These are phyloP conservation scores for Pichia sp. DNA, from an alignment of 1,139 yeast species.

Conservation along the genomic window DNA sequence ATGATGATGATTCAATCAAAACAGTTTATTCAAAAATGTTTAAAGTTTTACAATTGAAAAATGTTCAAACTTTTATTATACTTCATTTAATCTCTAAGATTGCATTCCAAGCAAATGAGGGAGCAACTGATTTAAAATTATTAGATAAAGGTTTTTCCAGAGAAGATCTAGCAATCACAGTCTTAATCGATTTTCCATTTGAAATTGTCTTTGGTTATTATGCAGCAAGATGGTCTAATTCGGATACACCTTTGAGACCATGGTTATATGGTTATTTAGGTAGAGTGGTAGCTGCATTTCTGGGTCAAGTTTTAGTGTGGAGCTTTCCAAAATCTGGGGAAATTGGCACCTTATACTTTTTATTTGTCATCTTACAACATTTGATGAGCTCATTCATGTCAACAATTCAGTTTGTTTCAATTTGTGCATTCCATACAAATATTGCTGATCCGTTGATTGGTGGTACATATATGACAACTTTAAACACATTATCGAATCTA, in stretches of 20 bases:
- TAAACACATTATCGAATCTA: slow-evolving; percentile 83
- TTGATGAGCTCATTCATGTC: slow-evolving; percentile 85
- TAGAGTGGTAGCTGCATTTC: slow-evolving; percentile 62
- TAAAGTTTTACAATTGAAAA: slow-evolving; percentile 65
- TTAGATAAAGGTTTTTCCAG: slow-evolving; percentile 91
- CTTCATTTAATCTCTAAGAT: slow-evolving; percentile 77
- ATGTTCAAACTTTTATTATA: slow-evolving; percentile 66
- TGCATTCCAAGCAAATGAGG: slow-evolving; percentile 94
- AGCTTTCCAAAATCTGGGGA: slow-evolving; percentile 60
- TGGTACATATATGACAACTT: slow-evolving; percentile 95
- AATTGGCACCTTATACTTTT: slow-evolving; percentile 47
- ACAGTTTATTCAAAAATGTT: slow-evolving; percentile 63
- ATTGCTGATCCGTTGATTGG: slow-evolving; percentile 95
- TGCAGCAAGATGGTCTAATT: slow-evolving; percentile 92
- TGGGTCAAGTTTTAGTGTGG: slow-evolving; percentile 70
- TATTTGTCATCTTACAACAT: slow-evolving; percentile 72
- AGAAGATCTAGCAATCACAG: slow-evolving; percentile 90
- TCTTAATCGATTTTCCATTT: slow-evolving; percentile 90
- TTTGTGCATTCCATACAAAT: slow-evolving; percentile 90
- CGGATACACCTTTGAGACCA: slow-evolving; percentile 65
- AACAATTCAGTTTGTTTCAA: slow-evolving; percentile 89
- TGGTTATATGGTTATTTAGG: slow-evolving; percentile 93
- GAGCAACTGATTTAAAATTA: slow-evolving; percentile 86
- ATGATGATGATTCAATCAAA: slow-evolving; percentile 10
- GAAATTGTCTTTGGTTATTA: slow-evolving; percentile 92